Evolutionary conservation across 2,329 filamentous ascomycete genomes (phyloP), one percentile per base, ranked within the genome.

Genomic region (Mollisia scopiformis): DNA sequence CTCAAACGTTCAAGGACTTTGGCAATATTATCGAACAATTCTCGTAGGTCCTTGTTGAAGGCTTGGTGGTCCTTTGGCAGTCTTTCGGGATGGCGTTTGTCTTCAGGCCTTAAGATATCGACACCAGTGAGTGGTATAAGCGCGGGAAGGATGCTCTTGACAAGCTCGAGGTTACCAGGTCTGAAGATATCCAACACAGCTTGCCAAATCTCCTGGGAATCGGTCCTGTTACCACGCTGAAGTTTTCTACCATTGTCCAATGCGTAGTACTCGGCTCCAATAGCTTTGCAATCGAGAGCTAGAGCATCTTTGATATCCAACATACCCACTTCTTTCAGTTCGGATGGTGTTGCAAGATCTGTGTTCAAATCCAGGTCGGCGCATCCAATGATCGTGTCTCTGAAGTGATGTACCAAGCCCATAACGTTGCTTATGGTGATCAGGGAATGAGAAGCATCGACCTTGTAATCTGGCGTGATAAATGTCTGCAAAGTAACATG

Each of bases 171-270:
- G 66, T 90, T 85, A 33, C 87, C 84, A 28, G 85, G 81, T 66
- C 86, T 83, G 52, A 95, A 82, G 27, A 87, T 84, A 53, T 88
- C 83, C 50, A 91, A 81, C 50, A 93, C 89, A 1, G 86, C 83
- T 64, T 92, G 89, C 89, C 93, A 97, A 43, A 97, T 85, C 16
- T 86, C 83, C 16, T 88, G 81, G 0, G 92, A 94, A 59, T 91
- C 84, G 19, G 88, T 86, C 65, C 86, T 85, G 43, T 90, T 74
- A 59, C 90, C 84, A 67, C 88, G 83, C 53, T 89, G 89, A 21
- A 92, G 82, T 46, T 83, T 79, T 46, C 82, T 82, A 21, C 82
- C 82, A 8, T 81, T 79, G 21, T 85, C 80, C 56, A 96, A 84
- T 6, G 87, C 83, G 58, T 85, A 83, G 69, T 86, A 89, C 72